Conservation (phyloP, 139 green algal genomes). For the Yamagishiella unicocca region DNA sequence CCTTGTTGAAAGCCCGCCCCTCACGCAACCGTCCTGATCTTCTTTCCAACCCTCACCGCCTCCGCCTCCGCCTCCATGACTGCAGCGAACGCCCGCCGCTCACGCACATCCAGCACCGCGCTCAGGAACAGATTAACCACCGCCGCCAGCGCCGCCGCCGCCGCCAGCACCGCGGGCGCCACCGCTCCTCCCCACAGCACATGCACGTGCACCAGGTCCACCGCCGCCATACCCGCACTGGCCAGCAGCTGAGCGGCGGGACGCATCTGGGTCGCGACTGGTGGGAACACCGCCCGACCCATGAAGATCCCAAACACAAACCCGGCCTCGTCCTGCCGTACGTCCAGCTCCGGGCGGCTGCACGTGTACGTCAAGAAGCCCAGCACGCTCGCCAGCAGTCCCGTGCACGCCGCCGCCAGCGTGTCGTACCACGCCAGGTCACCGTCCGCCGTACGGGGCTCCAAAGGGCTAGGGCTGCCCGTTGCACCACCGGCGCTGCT, state of each 20-base stretch:
- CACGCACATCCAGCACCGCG: background rate
- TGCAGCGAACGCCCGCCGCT: background rate
- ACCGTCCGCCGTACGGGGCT: background rate
- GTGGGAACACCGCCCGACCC: background rate
- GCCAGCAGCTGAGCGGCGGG: background rate
- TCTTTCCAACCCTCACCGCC: no score
- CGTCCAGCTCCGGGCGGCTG: conserved; percentile 23
- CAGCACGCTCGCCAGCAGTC: conserved; percentile 29
- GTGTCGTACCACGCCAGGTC: conserved; percentile 22
- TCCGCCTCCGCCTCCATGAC: no score
- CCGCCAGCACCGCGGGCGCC: background rate
- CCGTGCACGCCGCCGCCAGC: background rate
- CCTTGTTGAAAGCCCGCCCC: background rate
- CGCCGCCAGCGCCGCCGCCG: background rate
- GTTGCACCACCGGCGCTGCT: background rate
- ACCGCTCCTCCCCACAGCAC: conserved; percentile 30
- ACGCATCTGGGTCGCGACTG: conserved; percentile 3
- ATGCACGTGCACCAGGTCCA: conserved; percentile 7
- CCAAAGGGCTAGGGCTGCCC: background rate
- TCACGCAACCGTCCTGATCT: no score
- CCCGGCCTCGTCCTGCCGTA: conserved; percentile 12
- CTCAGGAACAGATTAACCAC: background rate
- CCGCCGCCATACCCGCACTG: conserved; percentile 7
- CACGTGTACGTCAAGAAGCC: conserved; percentile 36
- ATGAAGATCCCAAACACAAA: conserved; percentile 17